Evolutionary conservation across 129 eudicot species (phyloP).

Genomic region (Kitagawia praeruptora): DNA sequence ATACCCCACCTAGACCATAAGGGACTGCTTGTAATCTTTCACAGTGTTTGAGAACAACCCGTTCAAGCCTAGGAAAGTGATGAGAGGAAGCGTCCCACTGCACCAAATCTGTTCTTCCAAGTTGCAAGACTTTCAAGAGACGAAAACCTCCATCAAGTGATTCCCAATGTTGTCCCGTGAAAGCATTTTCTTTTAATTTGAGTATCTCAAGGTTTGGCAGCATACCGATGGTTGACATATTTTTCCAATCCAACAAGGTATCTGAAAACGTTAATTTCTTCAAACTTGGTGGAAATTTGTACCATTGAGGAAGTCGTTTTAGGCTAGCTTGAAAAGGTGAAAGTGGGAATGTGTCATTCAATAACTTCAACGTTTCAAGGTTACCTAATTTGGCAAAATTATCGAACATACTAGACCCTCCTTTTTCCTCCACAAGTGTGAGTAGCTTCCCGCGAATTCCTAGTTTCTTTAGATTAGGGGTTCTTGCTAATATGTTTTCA

Average conservation of each 20-base stretch:
- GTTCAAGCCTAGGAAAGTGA: conserved; percentile 45
- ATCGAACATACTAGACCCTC: conserved; percentile 22
- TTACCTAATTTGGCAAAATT: conserved; percentile 24
- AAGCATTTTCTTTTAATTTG: conserved; percentile 43
- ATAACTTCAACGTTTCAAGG: conserved; percentile 41
- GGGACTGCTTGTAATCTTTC: conserved; percentile 29
- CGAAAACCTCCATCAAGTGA: conserved; percentile 34
- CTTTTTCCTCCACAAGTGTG: conserved; percentile 28
- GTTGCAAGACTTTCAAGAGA: conserved; percentile 29
- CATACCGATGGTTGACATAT: conserved; percentile 39
- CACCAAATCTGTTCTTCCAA: conserved; percentile 36
- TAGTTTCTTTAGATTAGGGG: conserved; percentile 37
- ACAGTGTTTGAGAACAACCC: conserved; percentile 32
- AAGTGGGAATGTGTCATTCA: conserved; percentile 35
- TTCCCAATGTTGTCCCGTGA: conserved; percentile 38
- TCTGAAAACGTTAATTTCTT: conserved; percentile 37
- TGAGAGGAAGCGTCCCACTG: conserved; percentile 31
- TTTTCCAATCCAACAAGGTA: conserved; percentile 38
- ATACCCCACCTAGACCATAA: conserved; percentile 25
- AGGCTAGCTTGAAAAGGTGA: conserved; percentile 23
- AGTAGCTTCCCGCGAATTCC: conserved; percentile 36
- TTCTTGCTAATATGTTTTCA: conserved; percentile 25
- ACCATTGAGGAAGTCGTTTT: conserved; percentile 21
- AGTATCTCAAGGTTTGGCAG: conserved; percentile 45
- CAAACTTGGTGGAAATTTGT: conserved; percentile 20